Conservation (phyloP, 1,284 basidiomycete species). For the Amylostereum chailletii region DNA sequence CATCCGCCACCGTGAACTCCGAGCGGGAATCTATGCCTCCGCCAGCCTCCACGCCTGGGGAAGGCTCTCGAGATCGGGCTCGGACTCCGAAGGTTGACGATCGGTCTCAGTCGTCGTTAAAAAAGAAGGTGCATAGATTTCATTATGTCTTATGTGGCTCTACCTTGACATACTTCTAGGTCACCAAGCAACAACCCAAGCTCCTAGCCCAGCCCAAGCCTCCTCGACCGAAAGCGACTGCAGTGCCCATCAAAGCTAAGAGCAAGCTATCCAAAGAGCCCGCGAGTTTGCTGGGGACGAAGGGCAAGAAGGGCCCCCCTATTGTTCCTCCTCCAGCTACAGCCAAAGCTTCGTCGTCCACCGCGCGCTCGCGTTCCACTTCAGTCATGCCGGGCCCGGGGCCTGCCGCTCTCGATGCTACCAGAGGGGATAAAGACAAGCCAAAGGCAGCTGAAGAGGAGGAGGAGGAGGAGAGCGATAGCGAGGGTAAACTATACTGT, state of each 20-base stretch:
- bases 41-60: conserved; percentile 25
- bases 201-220: too few species aligned
- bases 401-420: background rate
- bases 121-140: conserved; percentile 39
- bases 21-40: conserved; percentile 56
- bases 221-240: conserved; percentile 12
- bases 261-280: background rate
- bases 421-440: conserved; percentile 17
- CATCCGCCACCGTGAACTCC: conserved; percentile 8
- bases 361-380: conserved; percentile 52
- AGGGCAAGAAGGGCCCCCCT: conserved; percentile 23
- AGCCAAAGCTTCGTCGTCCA: conserved; percentile 21
- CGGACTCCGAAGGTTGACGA: conserved; percentile 12
- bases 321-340: conserved; percentile 8
- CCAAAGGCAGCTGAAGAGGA: conserved; percentile 27
- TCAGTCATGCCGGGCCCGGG: conserved; percentile 46
- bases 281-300: conserved; percentile 4
- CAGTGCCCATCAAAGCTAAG: conserved; percentile 5
- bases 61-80: background rate
- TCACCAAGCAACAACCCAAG: too few species aligned
- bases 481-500: conserved; percentile 73
- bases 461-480: conserved; percentile 44
- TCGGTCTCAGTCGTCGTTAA: conserved; percentile 22
- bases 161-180: too few species aligned
- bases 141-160: background rate